Evolutionary conservation across 1,139 yeast genomes (phyloP), one percentile per base, ranked within the genome.

Genomic region (Chernovozyma aurita): DNA sequence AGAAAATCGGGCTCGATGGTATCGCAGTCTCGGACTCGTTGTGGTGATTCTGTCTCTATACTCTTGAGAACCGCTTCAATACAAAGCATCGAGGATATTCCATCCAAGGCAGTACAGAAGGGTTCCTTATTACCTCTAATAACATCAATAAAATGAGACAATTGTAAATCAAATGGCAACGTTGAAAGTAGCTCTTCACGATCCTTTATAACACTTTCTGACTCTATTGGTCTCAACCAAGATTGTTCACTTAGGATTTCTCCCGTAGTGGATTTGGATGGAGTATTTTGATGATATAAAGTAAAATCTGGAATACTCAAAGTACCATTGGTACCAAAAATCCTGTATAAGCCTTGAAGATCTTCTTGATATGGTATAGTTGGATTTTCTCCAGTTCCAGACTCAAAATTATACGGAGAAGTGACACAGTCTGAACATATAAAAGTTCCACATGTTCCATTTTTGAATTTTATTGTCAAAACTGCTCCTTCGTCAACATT

Each of bases 401-500:
- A 45, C 45, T 65, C 71, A 40, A 65, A 65, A 42, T 61, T 63
- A 43, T 63, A 65, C 1, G 72, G 70, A 2, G 67, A 61, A 2
- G 60, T 52, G 12, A 65, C 65, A 39, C 62, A 61, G 39, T 65
- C 72, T 3, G 67, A 53, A 42, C 71, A 65, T 11, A 65, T 51
- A 44, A 65, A 65, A 2, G 68, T 63, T 3, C 72, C 72, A 17
- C 58, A 49, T 16, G 60, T 52, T 1, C 72, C 72, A 40, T 46
- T 57, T 20, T 45, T 43, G 42, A 65, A 65, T 18, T 53, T 46
- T 8, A 65, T 38, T 9, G 67, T 61, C 16, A 65, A 48, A 3
- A 58, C 63, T 1, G 70, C 70, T 16, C 71, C 72, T 45, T 65
- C 72, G 39, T 65, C 72, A n/a, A 59, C 69, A 25, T 54, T 48